Evolutionary conservation across 352 stramenopile species (phyloP).

Genomic region (Phytophthora litchii): DNA sequence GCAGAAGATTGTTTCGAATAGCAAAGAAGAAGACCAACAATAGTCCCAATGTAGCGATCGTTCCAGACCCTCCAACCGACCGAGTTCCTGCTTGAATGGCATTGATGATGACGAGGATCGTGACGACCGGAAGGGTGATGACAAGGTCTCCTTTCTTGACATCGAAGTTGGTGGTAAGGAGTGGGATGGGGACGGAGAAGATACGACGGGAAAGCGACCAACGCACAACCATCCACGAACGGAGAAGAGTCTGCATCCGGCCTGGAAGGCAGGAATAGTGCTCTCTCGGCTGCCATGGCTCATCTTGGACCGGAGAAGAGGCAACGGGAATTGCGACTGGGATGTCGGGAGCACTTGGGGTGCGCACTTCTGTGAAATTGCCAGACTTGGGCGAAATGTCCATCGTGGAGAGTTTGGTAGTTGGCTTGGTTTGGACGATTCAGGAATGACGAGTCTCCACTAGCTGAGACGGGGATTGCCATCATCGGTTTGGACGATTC

Average conservation of each 20-base stretch:
- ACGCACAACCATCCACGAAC: constrained; percentile 26
- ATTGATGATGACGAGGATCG: constrained; percentile 22
- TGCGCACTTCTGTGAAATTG: constrained; percentile 8
- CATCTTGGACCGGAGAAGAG: neutral
- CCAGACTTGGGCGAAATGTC: constrained; percentile 10
- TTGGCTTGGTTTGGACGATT: neutral
- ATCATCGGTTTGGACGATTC: neutral
- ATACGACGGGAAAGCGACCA: constrained; percentile 25
- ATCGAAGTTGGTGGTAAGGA: constrained; percentile 33
- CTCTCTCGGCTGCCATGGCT: constrained; percentile 5
- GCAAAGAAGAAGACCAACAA: constrained; percentile 45
- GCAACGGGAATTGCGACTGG: constrained; percentile 2
- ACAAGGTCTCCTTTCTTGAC: constrained; percentile 45
- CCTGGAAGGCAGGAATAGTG: constrained; percentile 4
- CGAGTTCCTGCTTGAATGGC: constrained; percentile 3
- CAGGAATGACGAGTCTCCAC: neutral
- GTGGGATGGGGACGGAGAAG: constrained; percentile 30
- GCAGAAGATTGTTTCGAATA: constrained; percentile 51
- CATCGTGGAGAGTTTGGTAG: neutral
- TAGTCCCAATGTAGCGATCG: constrained; percentile 29
- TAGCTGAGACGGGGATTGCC: too few relatives aligned
- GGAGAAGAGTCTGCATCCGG: constrained; percentile 16
- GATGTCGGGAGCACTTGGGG: constrained; percentile 8
- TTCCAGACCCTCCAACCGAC: constrained; percentile 18
- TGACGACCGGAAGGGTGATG: constrained; percentile 26